phyloP scores from a whole-genome alignment of 371 early-diverging fungal species.

The Lichtheimia ornata region DNA sequence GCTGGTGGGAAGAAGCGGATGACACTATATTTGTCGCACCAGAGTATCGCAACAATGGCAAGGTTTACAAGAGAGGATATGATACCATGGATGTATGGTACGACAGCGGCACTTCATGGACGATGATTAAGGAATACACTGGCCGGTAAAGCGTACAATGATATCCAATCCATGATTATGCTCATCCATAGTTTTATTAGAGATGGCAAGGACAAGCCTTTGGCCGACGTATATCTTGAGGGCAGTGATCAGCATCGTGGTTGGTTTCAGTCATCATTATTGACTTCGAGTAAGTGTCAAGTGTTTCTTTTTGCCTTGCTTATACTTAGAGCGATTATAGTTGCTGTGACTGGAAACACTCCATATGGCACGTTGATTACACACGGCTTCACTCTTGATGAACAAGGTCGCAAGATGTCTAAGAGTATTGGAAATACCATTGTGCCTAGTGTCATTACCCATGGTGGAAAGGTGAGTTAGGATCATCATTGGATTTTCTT shows the following conservation, averaged over 20 bases:
- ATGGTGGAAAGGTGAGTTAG: slow-evolving; percentile 63
- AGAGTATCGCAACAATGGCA: slow-evolving; percentile 57
- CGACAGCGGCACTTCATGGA: slow-evolving; percentile 92
- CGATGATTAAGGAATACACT: slow-evolving; percentile 48
- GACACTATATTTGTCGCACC: slow-evolving; percentile 73
- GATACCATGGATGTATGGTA: slow-evolving; percentile 98
- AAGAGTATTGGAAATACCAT: slow-evolving; percentile 93
- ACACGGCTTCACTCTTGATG: slow-evolving; percentile 93
- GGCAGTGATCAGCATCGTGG: slow-evolving; percentile 97
- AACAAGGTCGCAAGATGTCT: slow-evolving; percentile 91
- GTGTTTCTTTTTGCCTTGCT: neutral
- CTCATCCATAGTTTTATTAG: neutral
- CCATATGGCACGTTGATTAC: slow-evolving; percentile 88
- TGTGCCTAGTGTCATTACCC: slow-evolving; percentile 70
- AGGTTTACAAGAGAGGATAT: slow-evolving; percentile 60
- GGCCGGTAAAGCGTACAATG: neutral
- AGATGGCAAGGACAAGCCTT: slow-evolving; percentile 20
- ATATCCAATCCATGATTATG: no score
- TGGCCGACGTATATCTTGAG: slow-evolving; percentile 91
- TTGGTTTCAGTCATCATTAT: slow-evolving; percentile 96
- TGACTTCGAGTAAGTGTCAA: slow-evolving; percentile 66
- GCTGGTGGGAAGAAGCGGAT: slow-evolving; percentile 80
- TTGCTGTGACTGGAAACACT: slow-evolving; percentile 74
- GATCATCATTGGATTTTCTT: neutral
- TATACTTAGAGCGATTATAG: slow-evolving; percentile 19